Base-by-base conservation (phyloP, 768 basidiomycete genomes). In the Leccinum rimulosum region DNA sequence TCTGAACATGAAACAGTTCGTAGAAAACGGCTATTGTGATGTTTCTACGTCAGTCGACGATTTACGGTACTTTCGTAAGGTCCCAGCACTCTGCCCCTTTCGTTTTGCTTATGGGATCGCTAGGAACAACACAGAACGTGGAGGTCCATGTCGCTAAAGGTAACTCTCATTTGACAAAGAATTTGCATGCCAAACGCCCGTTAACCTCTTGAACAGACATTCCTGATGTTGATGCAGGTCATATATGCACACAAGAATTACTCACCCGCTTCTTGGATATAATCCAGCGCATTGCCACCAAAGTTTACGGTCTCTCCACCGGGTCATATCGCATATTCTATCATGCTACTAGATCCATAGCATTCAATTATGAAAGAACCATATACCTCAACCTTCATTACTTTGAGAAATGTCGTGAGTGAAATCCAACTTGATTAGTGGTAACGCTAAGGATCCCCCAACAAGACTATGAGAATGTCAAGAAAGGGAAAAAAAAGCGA, bases 381-480 rank as follows among this genome's bases (percentile, higher is more conserved):
- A 78, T 98, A 15, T 97, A 93, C 74, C 72, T 96, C 58, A 98
- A 96, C 70, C 76, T 93, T 19, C 80, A 91, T 33, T 95, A 87
- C 70, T 93, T 83, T 64, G 81, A 89, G 66, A 81, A 84, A 52
- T 93, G 91, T 89, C 93, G 89, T 93, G 72, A 77, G 87, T 80
- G 31, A 14, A 11, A 50, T 3, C 19, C 19, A 11, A 19, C 22
- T 9, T 25, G 28, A 17, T 47, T 15, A 28, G 6, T 8, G 27
- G n/a, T n/a, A n/a, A 27, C 15, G 28, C 43, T 57, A 25, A 50
- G 5, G 11, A 22, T 36, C 1, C 9, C 5, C 15, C 9, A n/a
- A 58, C 53, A 28, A 61, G 57, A 61, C 6, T 35, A 59, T 30
- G 6, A 52, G 17, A 54, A 55, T 8, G 57, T 59, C 33, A 47